These are phyloP conservation scores for Elaeis guineensis DNA, from an alignment of 176 grass and related monocot genomes.

Conservation along the genomic window DNA sequence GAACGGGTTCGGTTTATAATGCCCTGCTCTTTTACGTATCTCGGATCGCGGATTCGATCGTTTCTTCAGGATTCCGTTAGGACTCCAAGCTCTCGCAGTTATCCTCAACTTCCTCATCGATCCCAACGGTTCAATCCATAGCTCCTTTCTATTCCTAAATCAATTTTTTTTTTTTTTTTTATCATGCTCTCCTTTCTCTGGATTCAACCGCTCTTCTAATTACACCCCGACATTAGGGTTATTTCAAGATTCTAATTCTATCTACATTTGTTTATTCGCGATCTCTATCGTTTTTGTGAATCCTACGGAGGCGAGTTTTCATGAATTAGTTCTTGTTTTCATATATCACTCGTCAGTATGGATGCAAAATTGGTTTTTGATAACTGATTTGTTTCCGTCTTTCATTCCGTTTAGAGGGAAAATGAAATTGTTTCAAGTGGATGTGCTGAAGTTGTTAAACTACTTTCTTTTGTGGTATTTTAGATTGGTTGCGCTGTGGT, in stretches of 20 bases:
- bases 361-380: too few relatives aligned
- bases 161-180: too few relatives aligned
- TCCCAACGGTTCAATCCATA: neutral
- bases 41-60: neutral
- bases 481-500: conserved; percentile 88
- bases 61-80: neutral
- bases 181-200: neutral
- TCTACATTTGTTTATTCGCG: too few relatives aligned
- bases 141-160: neutral
- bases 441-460: conserved; percentile 5
- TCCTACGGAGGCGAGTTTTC: too few relatives aligned
- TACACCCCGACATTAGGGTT: too few relatives aligned
- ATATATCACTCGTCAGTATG: too few relatives aligned
- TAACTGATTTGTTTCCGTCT: too few relatives aligned
- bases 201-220: neutral
- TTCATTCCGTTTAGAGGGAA: neutral
- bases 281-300: too few relatives aligned
- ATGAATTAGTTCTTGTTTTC: too few relatives aligned
- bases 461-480: neutral
- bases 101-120: neutral
- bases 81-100: neutral
- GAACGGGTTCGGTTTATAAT: neutral
- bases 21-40: neutral
- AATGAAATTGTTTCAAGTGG: neutral
- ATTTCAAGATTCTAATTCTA: too few relatives aligned